Conservation (phyloP, 306 rosid genomes). For the Lithocarpus polystachyus region DNA sequence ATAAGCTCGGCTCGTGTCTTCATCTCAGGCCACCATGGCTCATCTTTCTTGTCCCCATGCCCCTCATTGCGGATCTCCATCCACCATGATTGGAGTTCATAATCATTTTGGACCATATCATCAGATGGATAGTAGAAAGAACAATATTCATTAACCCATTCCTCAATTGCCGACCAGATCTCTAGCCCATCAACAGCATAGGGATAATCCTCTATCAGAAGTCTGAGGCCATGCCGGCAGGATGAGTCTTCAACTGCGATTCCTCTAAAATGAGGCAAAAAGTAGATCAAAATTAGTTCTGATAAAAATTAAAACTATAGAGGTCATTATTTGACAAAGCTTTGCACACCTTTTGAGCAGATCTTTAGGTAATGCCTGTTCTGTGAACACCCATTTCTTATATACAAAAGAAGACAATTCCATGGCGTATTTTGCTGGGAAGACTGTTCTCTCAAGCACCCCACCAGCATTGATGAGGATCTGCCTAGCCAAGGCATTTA, state of each 20-base stretch:
- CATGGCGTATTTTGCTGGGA: conserved; percentile 73
- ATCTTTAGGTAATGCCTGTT: conserved; percentile 79
- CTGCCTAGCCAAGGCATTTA: conserved; percentile 87
- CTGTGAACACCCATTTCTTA: conserved; percentile 73
- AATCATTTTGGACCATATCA: conserved; percentile 43
- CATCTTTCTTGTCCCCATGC: conserved; percentile 81
- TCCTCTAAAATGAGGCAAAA: conserved; percentile 52
- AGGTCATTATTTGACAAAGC: not conserved
- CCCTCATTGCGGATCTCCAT: conserved; percentile 60
- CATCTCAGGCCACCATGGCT: conserved; percentile 85
- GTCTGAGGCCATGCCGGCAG: conserved; percentile 62
- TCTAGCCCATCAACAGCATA: conserved; percentile 86
- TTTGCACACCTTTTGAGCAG: conserved; percentile 66
- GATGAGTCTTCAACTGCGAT: conserved; percentile 58
- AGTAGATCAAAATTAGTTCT: conserved; percentile 1
- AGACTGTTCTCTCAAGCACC: conserved; percentile 85
- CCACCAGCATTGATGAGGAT: conserved; percentile 88
- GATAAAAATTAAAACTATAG: not conserved
- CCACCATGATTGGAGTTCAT: conserved; percentile 83
- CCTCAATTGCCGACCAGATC: conserved; percentile 81
- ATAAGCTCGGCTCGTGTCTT: conserved; percentile 50
- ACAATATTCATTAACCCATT: conserved; percentile 79
- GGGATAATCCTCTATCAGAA: conserved; percentile 81
- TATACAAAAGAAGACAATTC: conserved; percentile 77
- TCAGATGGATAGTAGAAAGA: conserved; percentile 54